Conservation (phyloP, 345 rosid genomes). For the Rhizophora apiculata region DNA sequence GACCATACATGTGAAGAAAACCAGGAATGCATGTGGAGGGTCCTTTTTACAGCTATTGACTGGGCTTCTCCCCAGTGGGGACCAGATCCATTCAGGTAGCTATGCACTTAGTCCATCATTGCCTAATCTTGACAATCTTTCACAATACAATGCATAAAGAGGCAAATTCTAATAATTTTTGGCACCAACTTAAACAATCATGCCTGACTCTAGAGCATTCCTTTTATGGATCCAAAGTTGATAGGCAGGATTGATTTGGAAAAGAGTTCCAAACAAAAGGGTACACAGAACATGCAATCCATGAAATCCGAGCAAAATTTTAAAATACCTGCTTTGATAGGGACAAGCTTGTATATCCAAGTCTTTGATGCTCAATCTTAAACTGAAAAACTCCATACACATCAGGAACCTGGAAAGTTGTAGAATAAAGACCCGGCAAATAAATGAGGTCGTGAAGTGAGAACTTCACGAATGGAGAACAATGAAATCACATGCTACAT, state of each 20-base stretch:
- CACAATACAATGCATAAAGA: too few relatives aligned
- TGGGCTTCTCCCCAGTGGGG: too few relatives aligned
- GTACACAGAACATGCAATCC: background rate
- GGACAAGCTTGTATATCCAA: slow-evolving; percentile 58
- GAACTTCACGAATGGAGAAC: background rate
- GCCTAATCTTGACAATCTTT: too few relatives aligned
- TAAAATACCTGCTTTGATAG: slow-evolving; percentile 55
- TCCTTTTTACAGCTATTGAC: too few relatives aligned
- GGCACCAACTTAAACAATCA: background rate
- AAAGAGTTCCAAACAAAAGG: background rate
- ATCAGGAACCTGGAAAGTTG: slow-evolving; percentile 65
- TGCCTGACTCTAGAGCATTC: too few relatives aligned
- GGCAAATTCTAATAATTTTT: background rate
- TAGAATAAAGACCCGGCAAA: slow-evolving; percentile 47
- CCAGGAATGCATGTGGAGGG: too few relatives aligned
- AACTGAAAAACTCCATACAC: slow-evolving; percentile 68
- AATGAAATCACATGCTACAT: background rate
- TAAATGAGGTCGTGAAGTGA: background rate
- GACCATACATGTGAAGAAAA: too few relatives aligned
- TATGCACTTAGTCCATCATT: too few relatives aligned
- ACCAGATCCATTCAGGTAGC: too few relatives aligned
- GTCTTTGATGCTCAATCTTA: slow-evolving; percentile 53
- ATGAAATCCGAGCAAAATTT: background rate
- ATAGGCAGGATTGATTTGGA: background rate
- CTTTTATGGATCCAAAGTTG: background rate